Percentiles rank a stretch among this genome's conserved stretches.
phyloP scores from a whole-genome alignment of 345 rosid species.

The Noccaea caerulescens region DNA sequence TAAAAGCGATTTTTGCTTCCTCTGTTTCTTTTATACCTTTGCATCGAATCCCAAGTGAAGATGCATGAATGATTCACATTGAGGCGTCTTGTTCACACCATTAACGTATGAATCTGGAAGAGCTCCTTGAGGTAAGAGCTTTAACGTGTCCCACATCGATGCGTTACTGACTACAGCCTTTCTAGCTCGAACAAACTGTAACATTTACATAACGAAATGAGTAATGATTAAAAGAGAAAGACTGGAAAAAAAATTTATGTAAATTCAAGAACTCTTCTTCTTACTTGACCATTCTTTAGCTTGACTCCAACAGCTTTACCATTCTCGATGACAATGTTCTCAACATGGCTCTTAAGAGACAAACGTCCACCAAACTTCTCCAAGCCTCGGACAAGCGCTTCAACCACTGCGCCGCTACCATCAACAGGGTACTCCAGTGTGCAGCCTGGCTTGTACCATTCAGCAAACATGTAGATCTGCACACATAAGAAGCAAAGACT shows the following conservation, averaged over 20 bases:
- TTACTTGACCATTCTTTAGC: slow-evolving; percentile 83
- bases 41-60: slow-evolving; percentile 94
- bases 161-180: slow-evolving; percentile 95
- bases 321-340: slow-evolving; percentile 70
- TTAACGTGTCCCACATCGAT: slow-evolving; percentile 90
- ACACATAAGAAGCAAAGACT: slow-evolving; percentile 26
- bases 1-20: background rate
- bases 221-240: background rate
- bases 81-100: slow-evolving; percentile 57
- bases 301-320: slow-evolving; percentile 81
- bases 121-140: slow-evolving; percentile 65
- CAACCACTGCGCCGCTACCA: slow-evolving; percentile 82
- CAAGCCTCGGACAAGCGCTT: slow-evolving; percentile 84
- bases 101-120: slow-evolving; percentile 64
- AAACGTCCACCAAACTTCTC: slow-evolving; percentile 81
- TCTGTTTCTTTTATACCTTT: slow-evolving; percentile 50
- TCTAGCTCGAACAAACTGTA: slow-evolving; percentile 80
- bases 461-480: slow-evolving; percentile 96
- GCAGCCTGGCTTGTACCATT: slow-evolving; percentile 96
- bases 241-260: slow-evolving; percentile 7
- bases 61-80: slow-evolving; percentile 99
- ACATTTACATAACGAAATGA: background rate
- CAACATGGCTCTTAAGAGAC: slow-evolving; percentile 79
- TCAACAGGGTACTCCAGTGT: slow-evolving; percentile 79
- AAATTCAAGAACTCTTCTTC: slow-evolving; percentile 44